Conservation (phyloP, 306 rosid genomes). For the Trichosanthes truncata region DNA sequence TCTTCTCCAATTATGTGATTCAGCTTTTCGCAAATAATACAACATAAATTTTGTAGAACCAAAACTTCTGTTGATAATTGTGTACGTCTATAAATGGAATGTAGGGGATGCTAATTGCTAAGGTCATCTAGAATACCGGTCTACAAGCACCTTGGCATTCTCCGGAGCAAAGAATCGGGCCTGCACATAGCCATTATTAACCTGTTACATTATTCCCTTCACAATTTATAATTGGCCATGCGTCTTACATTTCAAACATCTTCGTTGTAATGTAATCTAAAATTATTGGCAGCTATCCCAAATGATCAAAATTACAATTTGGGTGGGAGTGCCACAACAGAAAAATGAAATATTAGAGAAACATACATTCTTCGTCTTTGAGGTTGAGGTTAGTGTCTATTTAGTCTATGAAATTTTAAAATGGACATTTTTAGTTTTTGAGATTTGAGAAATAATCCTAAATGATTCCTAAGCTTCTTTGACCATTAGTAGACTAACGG, state of each 20-base stretch:
- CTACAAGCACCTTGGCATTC: slow-evolving; percentile 75
- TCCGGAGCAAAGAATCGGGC: slow-evolving; percentile 89
- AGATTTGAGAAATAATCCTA: neutral
- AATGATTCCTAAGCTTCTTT: no score
- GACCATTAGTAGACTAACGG: no score
- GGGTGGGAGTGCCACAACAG: no score
- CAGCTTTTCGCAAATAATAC: neutral
- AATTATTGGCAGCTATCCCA: neutral
- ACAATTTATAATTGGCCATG: neutral
- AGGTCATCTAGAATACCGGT: slow-evolving; percentile 44
- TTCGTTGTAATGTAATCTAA: neutral
- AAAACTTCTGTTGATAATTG: neutral
- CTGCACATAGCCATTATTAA: slow-evolving; percentile 27
- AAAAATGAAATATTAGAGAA: no score
- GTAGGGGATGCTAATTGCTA: neutral
- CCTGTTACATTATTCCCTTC: neutral
- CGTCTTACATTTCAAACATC: neutral
- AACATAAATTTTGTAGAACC: neutral
- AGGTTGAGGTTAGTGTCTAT: neutral
- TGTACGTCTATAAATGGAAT: neutral
- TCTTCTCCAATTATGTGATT: neutral
- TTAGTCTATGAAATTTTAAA: no score
- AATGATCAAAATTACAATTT: no score
- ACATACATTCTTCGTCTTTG: no score
- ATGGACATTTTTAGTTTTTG: no score